Base-by-base conservation (phyloP, 768 basidiomycete genomes). In the Kwoniella heveanensis region DNA sequence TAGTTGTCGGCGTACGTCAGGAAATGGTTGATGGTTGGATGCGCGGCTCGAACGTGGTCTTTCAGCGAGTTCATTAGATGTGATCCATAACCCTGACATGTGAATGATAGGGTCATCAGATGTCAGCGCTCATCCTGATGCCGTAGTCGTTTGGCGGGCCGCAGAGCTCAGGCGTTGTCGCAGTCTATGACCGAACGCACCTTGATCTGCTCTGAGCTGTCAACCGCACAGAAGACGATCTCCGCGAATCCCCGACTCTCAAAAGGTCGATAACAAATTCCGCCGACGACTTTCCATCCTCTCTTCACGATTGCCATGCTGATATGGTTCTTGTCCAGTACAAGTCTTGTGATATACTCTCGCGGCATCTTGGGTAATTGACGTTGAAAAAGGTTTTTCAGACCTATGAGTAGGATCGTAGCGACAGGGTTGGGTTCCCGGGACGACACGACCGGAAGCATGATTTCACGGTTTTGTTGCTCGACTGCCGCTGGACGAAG, bases 41-140 rank as follows among this genome's bases (percentile, higher is more conserved):
- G 91, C 10, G 88, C 85, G 63, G 85, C 83, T 65, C 88, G 87
- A 68, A 97, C 88, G 80, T 97, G 90, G 49, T 89, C 88, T 81
- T 98, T 98, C 84, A 92, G 92, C 79, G 96, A 89, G 78, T 97
- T 94, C 95, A 99, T 99, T 44, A 99, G 84, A 85, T 97, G 92
- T 30, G 90, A 91, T 50, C 96, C 96, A 72, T 99, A 99, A 13
- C 96, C 95, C 93, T 97, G 68, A 22, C 26, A n/a, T n/a, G n/a
- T n/a, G n/a, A n/a, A n/a, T n/a, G n/a, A n/a, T n/a, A n/a, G n/a
- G n/a, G n/a, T n/a, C n/a, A n/a, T n/a, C n/a, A n/a, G n/a, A n/a
- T n/a, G n/a, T n/a, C n/a, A n/a, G n/a, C n/a, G n/a, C n/a, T n/a
- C n/a, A n/a, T n/a, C n/a, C n/a, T n/a, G n/a, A n/a, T n/a, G n/a